These are phyloP conservation scores for Piper longum DNA, from an alignment of 164 flowering plant genomes.

Conservation along the genomic window DNA sequence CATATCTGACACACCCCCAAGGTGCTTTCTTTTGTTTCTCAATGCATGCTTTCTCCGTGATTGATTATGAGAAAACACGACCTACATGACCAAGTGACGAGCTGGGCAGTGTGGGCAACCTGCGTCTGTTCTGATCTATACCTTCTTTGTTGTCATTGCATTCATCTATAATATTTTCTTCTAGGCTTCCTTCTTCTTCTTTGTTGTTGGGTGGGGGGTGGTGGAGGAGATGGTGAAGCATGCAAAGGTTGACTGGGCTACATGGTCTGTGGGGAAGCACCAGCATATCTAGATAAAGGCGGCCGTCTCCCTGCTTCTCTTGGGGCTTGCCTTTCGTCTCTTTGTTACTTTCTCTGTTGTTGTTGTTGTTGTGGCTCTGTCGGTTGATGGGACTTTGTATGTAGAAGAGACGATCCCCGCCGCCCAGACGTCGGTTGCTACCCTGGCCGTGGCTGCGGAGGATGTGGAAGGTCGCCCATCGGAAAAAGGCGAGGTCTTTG, in stretches of 20 bases:
- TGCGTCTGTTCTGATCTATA: neutral
- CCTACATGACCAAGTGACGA: neutral
- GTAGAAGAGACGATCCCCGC: neutral
- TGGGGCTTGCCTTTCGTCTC: slow-evolving; percentile 55
- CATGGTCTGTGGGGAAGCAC: slow-evolving; percentile 21
- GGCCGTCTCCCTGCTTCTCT: slow-evolving; percentile 26
- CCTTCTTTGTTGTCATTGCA: neutral
- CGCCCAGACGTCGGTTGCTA: slow-evolving; percentile 2
- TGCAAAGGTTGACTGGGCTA: slow-evolving; percentile 5
- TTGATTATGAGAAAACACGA: neutral
- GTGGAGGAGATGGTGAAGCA: neutral
- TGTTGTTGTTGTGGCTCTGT: slow-evolving; percentile 2
- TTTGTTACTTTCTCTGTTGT: slow-evolving; percentile 29
- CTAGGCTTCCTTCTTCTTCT: neutral
- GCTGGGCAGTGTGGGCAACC: neutral
- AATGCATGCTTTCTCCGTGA: too few species aligned
- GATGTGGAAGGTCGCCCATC: slow-evolving; percentile 8
- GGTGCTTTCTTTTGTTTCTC: neutral
- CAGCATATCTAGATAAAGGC: slow-evolving; percentile 35
- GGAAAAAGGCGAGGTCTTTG: slow-evolving; percentile 18
- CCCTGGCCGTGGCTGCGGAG: slow-evolving; percentile 3
- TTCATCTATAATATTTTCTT: too few species aligned
- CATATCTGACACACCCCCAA: neutral
- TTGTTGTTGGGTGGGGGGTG: too few species aligned
- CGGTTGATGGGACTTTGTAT: slow-evolving; percentile 8